Base-by-base conservation (phyloP, 2,329 filamentous ascomycete species). In the Drechslera avenae region DNA sequence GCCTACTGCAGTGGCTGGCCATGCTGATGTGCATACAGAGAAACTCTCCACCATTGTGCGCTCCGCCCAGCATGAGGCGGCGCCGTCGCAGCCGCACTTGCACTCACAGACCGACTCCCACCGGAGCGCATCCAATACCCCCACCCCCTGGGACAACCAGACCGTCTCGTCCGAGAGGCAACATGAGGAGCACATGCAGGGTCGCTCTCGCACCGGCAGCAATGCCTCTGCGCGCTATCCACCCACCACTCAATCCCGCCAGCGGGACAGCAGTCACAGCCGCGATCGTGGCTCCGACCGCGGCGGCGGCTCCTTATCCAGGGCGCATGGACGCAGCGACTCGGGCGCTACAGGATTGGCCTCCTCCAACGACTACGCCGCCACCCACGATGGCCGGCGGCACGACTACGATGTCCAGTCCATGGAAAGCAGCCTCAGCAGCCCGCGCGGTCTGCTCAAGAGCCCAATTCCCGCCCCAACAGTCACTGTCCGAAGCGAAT, bases 361-460 rank as follows among this genome's bases (percentile, higher is more conserved):
- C 8, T 94, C 91, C 1, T 91, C 90, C 1, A 85, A 82, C 17
- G 91, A 92, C 37, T 96, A 95, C 67, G 83, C 86, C 19, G 89
- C 93, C 56, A 87, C 87, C 2, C 85, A 86, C 13, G 86, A 90
- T 64, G 83, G 84, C 31, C 85, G 92, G 63, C 87, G 89, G 47
- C 91, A 97, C 68, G 93, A 97, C 70, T 97, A 96, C 67, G 94
- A 97, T 68, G 85, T 96, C 13, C 93, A 97, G 72, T 91, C 92
- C 3, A 96, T 97, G 90, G 93, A 97, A 73, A 90, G 90, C 0
- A 88, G 86, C 28, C 81, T 95, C 14, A 83, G 84, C 57, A 91
- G 86, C 73, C 89, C 91, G 5, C 86, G 88, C 31, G 76, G 78
- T 43, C 71, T 88, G 16, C 82, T 86, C 8, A 89, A 88, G 64